Evolutionary conservation across 257 asterid species (phyloP).

Genomic region (Solanum stenotomum): DNA sequence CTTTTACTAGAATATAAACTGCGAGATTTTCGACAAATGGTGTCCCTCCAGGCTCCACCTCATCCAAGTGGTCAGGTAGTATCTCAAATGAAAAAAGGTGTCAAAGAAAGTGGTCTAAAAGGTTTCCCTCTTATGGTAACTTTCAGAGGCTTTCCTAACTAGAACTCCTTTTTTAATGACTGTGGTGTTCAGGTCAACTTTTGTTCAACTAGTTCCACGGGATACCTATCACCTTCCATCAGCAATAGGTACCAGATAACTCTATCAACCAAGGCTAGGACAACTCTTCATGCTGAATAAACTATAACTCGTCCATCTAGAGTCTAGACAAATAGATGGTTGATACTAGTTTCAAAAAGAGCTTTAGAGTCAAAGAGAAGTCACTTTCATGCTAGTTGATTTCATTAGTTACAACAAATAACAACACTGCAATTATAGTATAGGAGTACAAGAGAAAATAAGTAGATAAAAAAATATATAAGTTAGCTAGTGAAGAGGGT

Average conservation of each 20-base stretch:
- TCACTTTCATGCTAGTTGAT: neutral
- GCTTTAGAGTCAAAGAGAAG: neutral
- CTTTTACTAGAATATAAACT: constrained; percentile 13
- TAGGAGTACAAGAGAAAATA: neutral
- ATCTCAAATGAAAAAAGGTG: constrained; percentile 9
- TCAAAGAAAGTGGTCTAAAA: neutral
- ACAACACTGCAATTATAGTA: neutral
- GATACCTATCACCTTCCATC: neutral
- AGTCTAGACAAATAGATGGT: neutral
- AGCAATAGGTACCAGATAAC: neutral
- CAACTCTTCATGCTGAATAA: neutral
- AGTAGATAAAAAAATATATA: neutral
- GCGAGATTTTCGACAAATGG: neutral
- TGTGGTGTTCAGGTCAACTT: neutral
- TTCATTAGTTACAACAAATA: neutral
- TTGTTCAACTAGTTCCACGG: neutral
- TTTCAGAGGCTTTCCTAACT: neutral
- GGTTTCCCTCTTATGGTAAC: neutral
- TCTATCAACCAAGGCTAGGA: neutral
- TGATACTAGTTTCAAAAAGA: neutral
- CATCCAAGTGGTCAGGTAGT: neutral
- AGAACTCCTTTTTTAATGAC: neutral
- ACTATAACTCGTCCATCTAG: neutral
- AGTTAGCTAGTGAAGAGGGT: neutral
- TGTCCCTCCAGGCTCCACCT: constrained; percentile 23